Conservation (phyloP, 352 stramenopile genomes). For the Globisporangium okanoganense region DNA sequence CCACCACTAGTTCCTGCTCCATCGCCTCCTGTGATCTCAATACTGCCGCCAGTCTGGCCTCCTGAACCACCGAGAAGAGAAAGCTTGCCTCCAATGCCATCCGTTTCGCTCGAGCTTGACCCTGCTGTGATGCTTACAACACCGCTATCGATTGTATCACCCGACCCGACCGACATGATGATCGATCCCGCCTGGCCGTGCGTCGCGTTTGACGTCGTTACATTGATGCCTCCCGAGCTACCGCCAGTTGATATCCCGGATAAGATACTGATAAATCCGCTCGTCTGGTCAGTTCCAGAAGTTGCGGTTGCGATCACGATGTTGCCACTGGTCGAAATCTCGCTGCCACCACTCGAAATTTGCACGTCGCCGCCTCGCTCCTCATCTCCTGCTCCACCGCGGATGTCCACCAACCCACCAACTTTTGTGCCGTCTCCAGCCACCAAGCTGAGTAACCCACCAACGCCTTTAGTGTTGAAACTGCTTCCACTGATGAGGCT, state of each 20-base stretch:
- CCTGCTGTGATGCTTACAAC: slow-evolving; percentile 26
- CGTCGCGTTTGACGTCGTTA: slow-evolving; percentile 20
- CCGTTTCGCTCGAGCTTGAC: slow-evolving; percentile 10
- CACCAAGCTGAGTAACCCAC: slow-evolving; percentile 1
- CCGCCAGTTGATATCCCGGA: slow-evolving; percentile 13
- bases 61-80: slow-evolving; percentile 17
- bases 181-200: slow-evolving; percentile 16
- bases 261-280: slow-evolving; percentile 12
- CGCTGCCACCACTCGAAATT: slow-evolving; percentile 17
- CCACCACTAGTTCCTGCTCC: slow-evolving; percentile 19
- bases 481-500: slow-evolving; percentile 1
- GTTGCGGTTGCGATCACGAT: slow-evolving; percentile 12
- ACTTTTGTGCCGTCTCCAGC: slow-evolving; percentile 11
- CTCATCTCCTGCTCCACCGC: neutral
- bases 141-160: slow-evolving; percentile 17
- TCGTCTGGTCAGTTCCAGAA: slow-evolving; percentile 8
- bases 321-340: slow-evolving; percentile 13
- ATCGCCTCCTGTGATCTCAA: slow-evolving; percentile 28
- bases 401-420: slow-evolving; percentile 11
- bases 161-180: slow-evolving; percentile 15
- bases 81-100: slow-evolving; percentile 15
- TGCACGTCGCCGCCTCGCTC: slow-evolving; percentile 10
- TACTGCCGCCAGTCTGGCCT: slow-evolving; percentile 20
- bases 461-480: neutral
- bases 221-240: slow-evolving; percentile 18